Evolutionary conservation across 116 monocot genomes (phyloP).

Genomic region (Papilionanthe hybrid): DNA sequence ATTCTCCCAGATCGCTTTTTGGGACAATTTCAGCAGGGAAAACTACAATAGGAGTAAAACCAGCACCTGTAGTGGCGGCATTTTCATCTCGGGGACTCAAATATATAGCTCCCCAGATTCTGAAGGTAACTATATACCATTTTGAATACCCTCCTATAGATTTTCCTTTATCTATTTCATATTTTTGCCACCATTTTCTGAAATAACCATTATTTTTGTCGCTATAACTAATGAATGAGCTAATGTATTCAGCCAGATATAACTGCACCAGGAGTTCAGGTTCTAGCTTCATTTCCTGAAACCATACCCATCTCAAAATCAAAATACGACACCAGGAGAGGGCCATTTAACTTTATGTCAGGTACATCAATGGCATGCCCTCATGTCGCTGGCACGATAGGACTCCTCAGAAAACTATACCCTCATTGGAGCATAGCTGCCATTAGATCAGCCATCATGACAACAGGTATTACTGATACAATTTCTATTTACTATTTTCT

Average conservation of each 20-base stretch:
- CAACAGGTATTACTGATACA: constrained; percentile 20
- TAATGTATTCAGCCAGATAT: constrained; percentile 22
- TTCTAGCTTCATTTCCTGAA: constrained; percentile 30
- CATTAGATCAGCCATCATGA: constrained; percentile 45
- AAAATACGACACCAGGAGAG: constrained; percentile 4
- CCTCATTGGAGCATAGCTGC: constrained; percentile 47
- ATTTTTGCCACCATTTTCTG: not conserved
- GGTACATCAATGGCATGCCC: constrained; percentile 64
- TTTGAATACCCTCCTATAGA: too few species aligned
- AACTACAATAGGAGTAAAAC: constrained; percentile 2
- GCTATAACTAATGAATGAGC: too few species aligned
- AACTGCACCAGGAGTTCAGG: constrained; percentile 37
- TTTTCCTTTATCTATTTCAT: too few species aligned
- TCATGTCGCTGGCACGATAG: constrained; percentile 31
- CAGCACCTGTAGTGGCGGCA: not conserved
- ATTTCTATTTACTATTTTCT: not conserved
- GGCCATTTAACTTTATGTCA: constrained; percentile 19
- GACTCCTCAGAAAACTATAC: constrained; percentile 27
- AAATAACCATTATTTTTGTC: not conserved
- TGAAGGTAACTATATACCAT: constrained; percentile 3
- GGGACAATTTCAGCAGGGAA: constrained; percentile 1
- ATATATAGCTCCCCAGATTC: not conserved
- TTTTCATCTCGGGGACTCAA: constrained; percentile 13
- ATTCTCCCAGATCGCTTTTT: not conserved
- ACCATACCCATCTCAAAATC: not conserved